Conservation (phyloP, 2,329 filamentous ascomycete genomes). For the Coniochaeta pulveracea region DNA sequence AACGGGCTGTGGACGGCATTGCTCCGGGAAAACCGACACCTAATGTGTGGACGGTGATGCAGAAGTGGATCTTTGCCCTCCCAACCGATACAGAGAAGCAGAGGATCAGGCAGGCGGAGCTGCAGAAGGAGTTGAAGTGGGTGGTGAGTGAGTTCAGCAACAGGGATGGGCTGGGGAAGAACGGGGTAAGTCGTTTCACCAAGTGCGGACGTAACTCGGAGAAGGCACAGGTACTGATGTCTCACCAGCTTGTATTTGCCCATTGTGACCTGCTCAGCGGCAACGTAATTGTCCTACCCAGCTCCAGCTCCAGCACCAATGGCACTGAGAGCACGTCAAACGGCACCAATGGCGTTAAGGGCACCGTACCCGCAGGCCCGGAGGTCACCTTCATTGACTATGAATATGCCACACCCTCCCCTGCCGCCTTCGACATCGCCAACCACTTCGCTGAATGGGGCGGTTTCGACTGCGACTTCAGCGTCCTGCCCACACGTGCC, state of each 20-base stretch:
- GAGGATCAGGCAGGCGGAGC: slow-evolving; percentile 48
- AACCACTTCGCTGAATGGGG: slow-evolving; percentile 99
- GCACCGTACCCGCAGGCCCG: slow-evolving; percentile 23
- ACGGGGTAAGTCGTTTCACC: slow-evolving; percentile 46
- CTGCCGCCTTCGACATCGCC: slow-evolving; percentile 88
- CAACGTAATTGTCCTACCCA: slow-evolving; percentile 78
- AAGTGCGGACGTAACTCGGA: neutral
- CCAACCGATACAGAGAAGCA: slow-evolving; percentile 63
- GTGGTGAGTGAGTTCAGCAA: slow-evolving; percentile 63
- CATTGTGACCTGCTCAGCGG: slow-evolving; percentile 95
- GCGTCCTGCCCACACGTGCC: slow-evolving; percentile 63
- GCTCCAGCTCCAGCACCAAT: slow-evolving; percentile 2
- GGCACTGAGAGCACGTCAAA: neutral
- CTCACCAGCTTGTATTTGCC: slow-evolving; percentile 66
- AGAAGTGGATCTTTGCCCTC: slow-evolving; percentile 87
- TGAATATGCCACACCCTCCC: slow-evolving; percentile 91
- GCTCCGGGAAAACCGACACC: slow-evolving; percentile 62
- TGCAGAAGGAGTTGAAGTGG: slow-evolving; percentile 66
- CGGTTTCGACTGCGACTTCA: slow-evolving; percentile 90
- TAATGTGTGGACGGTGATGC: slow-evolving; percentile 90
- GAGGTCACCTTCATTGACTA: slow-evolving; percentile 89
- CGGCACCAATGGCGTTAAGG: slow-evolving; percentile 11
- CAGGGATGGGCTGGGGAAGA: slow-evolving; percentile 62
- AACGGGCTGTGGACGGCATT: slow-evolving; percentile 34
- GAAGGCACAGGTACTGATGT: slow-evolving; percentile 6